Conservation (phyloP, 129 eudicot species). For the Flaveria brownii region DNA sequence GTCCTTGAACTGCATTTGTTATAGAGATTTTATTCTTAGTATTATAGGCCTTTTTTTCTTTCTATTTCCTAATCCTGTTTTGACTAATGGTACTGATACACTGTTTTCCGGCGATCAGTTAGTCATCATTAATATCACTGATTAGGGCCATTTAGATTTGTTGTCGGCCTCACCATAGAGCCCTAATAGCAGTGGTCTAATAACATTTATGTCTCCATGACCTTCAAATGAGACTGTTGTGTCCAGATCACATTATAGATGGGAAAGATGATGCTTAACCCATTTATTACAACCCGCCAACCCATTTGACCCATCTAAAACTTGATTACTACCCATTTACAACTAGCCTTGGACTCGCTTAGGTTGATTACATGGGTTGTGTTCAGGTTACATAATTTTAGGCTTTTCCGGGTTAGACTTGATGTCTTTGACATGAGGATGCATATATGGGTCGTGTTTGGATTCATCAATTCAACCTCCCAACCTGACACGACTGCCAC, state of each 20-base stretch:
- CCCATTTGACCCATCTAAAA: no score
- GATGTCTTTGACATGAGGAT: no score
- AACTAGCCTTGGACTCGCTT: no score
- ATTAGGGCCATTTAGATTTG: constrained; percentile 3
- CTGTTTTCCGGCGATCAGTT: neutral
- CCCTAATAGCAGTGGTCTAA: neutral
- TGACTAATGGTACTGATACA: neutral
- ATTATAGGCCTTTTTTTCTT: neutral
- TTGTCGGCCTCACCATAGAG: neutral
- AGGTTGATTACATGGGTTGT: no score
- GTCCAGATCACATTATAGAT: neutral
- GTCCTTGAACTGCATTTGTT: neutral
- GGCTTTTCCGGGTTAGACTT: no score
- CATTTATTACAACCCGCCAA: no score
- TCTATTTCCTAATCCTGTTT: neutral
- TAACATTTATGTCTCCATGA: constrained; percentile 10
- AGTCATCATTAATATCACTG: neutral
- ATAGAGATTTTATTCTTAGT: no score
- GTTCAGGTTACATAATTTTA: no score
- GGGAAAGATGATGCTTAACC: neutral
- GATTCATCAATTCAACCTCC: no score
- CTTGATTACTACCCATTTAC: no score
- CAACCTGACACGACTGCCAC: no score
- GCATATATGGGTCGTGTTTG: no score
- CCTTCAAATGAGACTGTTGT: constrained; percentile 8